Conservation (phyloP, 257 asterid species). For the Verbascum thapsus region DNA sequence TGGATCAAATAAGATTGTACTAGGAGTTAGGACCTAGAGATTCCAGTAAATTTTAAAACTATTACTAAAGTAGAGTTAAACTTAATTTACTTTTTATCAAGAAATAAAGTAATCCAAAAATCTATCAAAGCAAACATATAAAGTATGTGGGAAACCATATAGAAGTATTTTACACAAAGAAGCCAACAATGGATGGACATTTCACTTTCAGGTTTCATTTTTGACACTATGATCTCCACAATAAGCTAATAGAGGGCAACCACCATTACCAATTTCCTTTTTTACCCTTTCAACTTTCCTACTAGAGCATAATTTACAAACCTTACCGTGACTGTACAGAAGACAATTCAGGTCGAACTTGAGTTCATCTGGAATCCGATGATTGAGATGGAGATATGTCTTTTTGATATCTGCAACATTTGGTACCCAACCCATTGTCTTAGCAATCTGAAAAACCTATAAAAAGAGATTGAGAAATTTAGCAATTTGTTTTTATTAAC, state of each 20-base stretch:
- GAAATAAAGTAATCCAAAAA: too few relatives aligned
- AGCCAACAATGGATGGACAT: too few relatives aligned
- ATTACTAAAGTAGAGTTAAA: too few relatives aligned
- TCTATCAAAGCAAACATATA: too few relatives aligned
- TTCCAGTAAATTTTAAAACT: too few relatives aligned
- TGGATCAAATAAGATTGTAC: neutral
- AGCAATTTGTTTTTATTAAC: neutral
- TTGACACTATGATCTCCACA: conserved; percentile 24
- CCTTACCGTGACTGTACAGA: conserved; percentile 59
- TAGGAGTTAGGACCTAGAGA: neutral
- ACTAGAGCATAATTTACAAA: conserved; percentile 48
- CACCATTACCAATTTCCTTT: conserved; percentile 34
- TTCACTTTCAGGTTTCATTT: conserved; percentile 22
- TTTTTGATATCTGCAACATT: conserved; percentile 55
- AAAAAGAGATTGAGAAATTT: conserved; percentile 17
- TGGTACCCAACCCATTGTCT: conserved; percentile 82
- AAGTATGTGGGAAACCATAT: too few relatives aligned
- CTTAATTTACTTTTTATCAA: too few relatives aligned
- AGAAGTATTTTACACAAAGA: too few relatives aligned
- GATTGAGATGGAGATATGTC: conserved; percentile 69
- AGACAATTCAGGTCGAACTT: conserved; percentile 64
- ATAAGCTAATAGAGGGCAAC: conserved; percentile 63
- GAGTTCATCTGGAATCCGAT: conserved; percentile 49
- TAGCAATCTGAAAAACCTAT: conserved; percentile 82
- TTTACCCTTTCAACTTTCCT: conserved; percentile 39